Conservation (phyloP, 1,284 basidiomycete species). For the Dichomitus squalens region DNA sequence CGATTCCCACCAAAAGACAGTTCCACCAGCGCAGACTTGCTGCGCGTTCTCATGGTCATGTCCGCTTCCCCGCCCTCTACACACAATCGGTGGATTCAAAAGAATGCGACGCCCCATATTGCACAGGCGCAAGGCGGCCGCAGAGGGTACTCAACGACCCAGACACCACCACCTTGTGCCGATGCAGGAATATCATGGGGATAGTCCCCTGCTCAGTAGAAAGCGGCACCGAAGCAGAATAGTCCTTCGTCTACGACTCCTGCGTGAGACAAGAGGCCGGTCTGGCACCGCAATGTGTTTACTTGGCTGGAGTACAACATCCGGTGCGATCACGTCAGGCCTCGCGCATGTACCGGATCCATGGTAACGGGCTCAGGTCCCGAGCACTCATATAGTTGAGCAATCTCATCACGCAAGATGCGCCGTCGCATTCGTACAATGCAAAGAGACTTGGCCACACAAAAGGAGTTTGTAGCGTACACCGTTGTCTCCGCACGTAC, state of each 20-base stretch:
- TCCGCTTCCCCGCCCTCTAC: background rate
- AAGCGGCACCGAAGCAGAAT: no score
- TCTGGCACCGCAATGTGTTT: background rate
- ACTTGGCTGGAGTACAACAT: background rate
- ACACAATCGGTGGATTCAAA: background rate
- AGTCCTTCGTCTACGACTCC: no score
- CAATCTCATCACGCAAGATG: background rate
- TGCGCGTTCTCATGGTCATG: constrained; percentile 7
- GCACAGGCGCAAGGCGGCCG: no score
- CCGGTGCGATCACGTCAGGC: background rate
- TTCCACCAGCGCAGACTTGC: background rate
- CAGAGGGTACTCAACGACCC: no score
- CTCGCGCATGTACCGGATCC: background rate
- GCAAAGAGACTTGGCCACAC: background rate
- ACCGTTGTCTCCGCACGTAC: background rate
- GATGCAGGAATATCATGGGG: no score
- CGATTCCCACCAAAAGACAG: background rate
- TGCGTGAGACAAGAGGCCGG: no score
- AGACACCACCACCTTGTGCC: no score
- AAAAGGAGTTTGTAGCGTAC: background rate
- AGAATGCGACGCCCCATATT: background rate
- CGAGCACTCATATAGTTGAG: background rate
- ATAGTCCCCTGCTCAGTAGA: background rate
- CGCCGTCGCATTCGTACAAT: background rate
- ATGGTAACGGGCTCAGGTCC: background rate